Conservation (phyloP, 305 asterid species). For the Striga hermonthica region DNA sequence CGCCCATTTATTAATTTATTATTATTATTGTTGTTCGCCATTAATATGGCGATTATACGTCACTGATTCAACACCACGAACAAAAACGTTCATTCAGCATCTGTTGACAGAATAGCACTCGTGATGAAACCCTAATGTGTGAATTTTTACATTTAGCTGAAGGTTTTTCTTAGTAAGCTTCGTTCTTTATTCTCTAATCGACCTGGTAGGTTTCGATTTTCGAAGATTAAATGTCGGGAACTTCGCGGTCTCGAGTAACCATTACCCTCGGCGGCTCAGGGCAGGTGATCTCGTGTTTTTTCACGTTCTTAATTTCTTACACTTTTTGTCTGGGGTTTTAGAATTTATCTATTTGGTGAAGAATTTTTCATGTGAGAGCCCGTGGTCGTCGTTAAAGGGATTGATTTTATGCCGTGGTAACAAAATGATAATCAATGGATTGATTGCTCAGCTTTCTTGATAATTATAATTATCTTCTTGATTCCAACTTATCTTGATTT, state of each 20-base stretch:
- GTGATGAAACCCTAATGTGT: slow-evolving; percentile 34
- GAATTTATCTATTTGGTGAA: not conserved
- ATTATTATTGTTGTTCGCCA: no score
- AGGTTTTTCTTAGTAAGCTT: not conserved
- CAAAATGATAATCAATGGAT: not conserved
- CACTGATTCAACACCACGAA: no score
- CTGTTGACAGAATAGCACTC: not conserved
- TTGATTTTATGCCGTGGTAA: not conserved
- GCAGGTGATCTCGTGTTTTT: slow-evolving; percentile 46
- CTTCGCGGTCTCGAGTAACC: slow-evolving; percentile 75
- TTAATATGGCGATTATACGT: no score
- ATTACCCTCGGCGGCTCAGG: slow-evolving; percentile 77
- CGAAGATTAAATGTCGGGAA: slow-evolving; percentile 51
- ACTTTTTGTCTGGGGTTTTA: not conserved
- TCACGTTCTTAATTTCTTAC: not conserved
- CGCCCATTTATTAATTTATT: no score
- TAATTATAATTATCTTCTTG: not conserved
- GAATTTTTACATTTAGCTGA: slow-evolving; percentile 6
- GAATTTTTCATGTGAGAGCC: not conserved
- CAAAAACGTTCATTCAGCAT: no score
- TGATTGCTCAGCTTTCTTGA: not conserved
- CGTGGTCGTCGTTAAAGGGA: not conserved
- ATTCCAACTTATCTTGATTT: not conserved
- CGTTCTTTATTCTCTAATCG: slow-evolving; percentile 21
- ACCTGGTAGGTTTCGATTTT: slow-evolving; percentile 24